Conservation (phyloP, 192 early-diverging fungal genomes). For the Kickxella alabastrina region DNA sequence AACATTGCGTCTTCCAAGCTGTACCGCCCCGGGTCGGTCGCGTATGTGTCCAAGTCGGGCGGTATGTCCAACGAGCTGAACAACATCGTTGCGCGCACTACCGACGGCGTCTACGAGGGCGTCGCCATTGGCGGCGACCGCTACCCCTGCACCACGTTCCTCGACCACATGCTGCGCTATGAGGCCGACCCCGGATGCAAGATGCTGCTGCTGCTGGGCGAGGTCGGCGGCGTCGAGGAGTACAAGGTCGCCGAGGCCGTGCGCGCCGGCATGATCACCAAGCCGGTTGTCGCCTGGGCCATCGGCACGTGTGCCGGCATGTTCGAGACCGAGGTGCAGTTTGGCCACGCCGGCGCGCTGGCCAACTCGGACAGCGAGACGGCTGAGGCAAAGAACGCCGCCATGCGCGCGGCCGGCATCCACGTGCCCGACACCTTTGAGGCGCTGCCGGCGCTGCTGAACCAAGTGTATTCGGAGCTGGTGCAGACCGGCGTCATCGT, state of each 20-base stretch:
- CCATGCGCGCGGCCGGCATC: constrained; percentile 79
- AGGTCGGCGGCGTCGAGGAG: constrained; percentile 98
- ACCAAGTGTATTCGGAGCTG: constrained; percentile 73
- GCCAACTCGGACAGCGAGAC: constrained; percentile 96
- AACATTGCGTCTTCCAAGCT: constrained; percentile 98
- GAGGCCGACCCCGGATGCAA: constrained; percentile 89
- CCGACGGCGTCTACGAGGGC: constrained; percentile 98
- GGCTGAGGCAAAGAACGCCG: constrained; percentile 91
- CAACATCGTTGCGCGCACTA: constrained; percentile 96
- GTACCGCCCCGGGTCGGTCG: constrained; percentile 94
- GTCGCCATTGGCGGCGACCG: constrained; percentile 98
- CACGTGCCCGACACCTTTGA: constrained; percentile 96
- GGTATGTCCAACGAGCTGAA: constrained; percentile 99
- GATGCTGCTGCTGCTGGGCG: constrained; percentile 92
- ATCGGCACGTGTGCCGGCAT: constrained; percentile 99
- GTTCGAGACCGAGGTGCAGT: constrained; percentile 98
- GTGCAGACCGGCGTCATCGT: constrained; percentile 68
- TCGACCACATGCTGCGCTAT: constrained; percentile 95
- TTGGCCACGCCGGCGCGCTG: constrained; percentile 95
- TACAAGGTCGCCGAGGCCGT: constrained; percentile 92
- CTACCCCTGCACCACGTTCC: constrained; percentile 97
- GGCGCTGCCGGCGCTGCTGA: constrained; percentile 78
- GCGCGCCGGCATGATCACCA: constrained; percentile 82
- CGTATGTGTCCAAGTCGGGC: constrained; percentile 98
- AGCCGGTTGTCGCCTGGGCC: constrained; percentile 99